These are phyloP conservation scores for Chlamydomonas reinhardtii DNA, from an alignment of 163 green algal genomes.

Conservation along the genomic window DNA sequence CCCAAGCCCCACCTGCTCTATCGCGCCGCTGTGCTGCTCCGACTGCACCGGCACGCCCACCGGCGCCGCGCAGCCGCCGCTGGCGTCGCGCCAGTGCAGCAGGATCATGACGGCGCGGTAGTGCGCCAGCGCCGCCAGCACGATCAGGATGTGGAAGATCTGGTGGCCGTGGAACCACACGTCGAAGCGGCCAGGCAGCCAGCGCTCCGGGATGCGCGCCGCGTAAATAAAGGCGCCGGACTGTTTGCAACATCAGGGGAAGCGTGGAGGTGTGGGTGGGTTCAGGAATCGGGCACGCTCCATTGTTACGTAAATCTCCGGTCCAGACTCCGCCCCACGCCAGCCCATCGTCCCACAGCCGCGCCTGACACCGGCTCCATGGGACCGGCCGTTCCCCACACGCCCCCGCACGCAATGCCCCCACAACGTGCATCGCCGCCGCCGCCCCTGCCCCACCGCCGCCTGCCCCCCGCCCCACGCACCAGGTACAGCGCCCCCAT, in stretches of 20 bases:
- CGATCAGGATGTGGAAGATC: constrained; percentile 89
- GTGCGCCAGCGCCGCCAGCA: constrained; percentile 90
- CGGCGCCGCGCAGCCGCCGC: constrained; percentile 78
- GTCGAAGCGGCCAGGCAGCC: constrained; percentile 92
- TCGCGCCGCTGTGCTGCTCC: neutral
- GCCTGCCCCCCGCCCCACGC: neutral
- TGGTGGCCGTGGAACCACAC: constrained; percentile 91
- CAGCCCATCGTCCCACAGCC: too few relatives aligned
- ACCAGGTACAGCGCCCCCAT: constrained; percentile 94
- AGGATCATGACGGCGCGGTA: constrained; percentile 83
- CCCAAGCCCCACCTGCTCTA: constrained; percentile 3
- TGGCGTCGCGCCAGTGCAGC: constrained; percentile 90
- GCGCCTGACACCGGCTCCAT: too few relatives aligned
- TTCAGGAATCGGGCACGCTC: too few relatives aligned
- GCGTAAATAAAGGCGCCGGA: constrained; percentile 90
- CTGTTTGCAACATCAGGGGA: constrained; percentile 50
- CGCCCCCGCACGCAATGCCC: too few relatives aligned
- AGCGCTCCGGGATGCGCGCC: constrained; percentile 89
- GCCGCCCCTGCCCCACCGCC: too few relatives aligned
- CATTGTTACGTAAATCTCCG: too few relatives aligned
- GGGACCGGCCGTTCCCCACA: too few relatives aligned
- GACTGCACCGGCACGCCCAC: neutral
- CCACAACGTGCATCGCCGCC: too few relatives aligned
- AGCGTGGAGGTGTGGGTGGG: too few relatives aligned
- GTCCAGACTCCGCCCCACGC: too few relatives aligned